Percentiles rank a stretch among this genome's conserved stretches.
phyloP scores from a whole-genome alignment of 1,284 basidiomycete genomes.

The Puccinia brachypodii region DNA sequence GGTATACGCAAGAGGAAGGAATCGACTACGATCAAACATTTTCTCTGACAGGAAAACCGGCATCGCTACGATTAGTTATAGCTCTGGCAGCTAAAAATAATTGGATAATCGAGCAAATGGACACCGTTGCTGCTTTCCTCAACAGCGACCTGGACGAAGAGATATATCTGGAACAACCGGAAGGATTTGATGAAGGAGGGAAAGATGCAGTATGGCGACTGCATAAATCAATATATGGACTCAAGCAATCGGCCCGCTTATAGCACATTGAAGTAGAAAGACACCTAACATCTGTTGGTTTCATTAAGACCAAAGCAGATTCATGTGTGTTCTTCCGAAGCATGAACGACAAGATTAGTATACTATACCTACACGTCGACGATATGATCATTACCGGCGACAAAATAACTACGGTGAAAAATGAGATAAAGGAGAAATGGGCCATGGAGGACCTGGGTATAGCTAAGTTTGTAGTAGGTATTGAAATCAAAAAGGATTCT shows the following conservation, averaged over 20 bases:
- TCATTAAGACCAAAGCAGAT: background rate
- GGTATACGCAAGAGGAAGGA: constrained; percentile 47
- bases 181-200: background rate
- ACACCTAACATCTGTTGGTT: background rate
- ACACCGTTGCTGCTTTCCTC: constrained; percentile 48
- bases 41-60: constrained; percentile 27
- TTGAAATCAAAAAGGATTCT: no score
- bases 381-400: background rate
- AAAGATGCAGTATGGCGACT: background rate
- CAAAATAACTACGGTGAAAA: background rate
- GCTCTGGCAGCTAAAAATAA: constrained; percentile 41
- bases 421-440: background rate
- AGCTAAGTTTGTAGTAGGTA: background rate
- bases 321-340: background rate
- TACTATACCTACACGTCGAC: background rate
- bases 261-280: background rate
- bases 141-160: constrained; percentile 39
- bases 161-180: background rate
- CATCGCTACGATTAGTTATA: constrained; percentile 39
- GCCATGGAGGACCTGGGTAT: background rate
- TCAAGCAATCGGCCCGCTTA: background rate
- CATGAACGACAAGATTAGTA: background rate
- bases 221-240: background rate
- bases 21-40: constrained; percentile 47
- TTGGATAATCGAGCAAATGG: constrained; percentile 32